phyloP scores from a whole-genome alignment of 2,329 filamentous ascomycete species.

The Aspergillus sp. region DNA sequence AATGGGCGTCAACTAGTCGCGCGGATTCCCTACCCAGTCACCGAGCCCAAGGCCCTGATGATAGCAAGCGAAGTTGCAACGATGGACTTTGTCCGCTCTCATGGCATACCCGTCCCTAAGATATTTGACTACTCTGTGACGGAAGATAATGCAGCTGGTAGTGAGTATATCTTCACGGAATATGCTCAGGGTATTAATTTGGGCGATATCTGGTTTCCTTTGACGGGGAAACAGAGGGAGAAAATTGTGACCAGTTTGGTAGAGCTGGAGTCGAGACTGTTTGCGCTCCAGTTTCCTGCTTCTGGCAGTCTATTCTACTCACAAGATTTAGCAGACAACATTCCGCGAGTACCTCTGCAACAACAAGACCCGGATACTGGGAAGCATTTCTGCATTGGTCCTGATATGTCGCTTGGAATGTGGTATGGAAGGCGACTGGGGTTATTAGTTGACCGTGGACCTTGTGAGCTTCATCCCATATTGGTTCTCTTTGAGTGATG shows the following conservation, averaged over 20 bases:
- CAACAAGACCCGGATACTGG: too few species aligned
- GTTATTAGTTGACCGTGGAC: too few species aligned
- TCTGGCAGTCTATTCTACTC: slow-evolving; percentile 19
- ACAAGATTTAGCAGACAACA: background rate
- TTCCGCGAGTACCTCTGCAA: too few species aligned
- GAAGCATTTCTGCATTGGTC: background rate
- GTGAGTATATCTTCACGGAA: slow-evolving; percentile 20
- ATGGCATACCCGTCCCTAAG: slow-evolving; percentile 16
- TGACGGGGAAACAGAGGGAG: slow-evolving; percentile 11
- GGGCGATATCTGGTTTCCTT: slow-evolving; percentile 13
- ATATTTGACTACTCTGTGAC: slow-evolving; percentile 17
- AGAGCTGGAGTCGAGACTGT: slow-evolving; percentile 13
- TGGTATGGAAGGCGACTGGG: too few species aligned
- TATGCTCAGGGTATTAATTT: slow-evolving; percentile 15
- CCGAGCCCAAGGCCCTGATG: slow-evolving; percentile 12
- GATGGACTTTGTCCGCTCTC: slow-evolving; percentile 18
- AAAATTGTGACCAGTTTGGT: slow-evolving; percentile 16
- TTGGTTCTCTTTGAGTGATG: too few species aligned
- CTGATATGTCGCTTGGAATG: too few species aligned
- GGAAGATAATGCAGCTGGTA: slow-evolving; percentile 8
- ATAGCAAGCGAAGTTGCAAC: slow-evolving; percentile 19
- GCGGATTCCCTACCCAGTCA: slow-evolving; percentile 38
- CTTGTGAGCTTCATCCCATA: too few species aligned
- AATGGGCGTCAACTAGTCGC: slow-evolving; percentile 35
- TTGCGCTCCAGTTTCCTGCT: slow-evolving; percentile 18